These are phyloP conservation scores for Hyaloscypha bicolor DNA, from an alignment of 495 filamentous ascomycete genomes.

Conservation along the genomic window DNA sequence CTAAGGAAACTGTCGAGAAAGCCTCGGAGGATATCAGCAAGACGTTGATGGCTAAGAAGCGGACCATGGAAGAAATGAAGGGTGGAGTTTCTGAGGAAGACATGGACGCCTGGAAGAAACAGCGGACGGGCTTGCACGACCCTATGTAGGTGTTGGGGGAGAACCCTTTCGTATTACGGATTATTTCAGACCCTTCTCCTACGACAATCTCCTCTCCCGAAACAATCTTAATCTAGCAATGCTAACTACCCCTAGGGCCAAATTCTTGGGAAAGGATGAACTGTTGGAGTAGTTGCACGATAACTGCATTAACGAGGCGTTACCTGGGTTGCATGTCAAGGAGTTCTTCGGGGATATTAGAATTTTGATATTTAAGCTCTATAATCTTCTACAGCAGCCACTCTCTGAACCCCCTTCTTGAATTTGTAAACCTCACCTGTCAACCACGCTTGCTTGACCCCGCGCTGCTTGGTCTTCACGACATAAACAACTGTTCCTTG, in stretches of 20 bases:
- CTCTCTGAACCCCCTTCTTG: background rate
- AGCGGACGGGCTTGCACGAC: conserved; percentile 69
- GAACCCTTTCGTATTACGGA: too few species aligned
- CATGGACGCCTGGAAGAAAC: conserved; percentile 78
- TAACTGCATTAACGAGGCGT: background rate
- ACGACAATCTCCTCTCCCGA: too few species aligned
- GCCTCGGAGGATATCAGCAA: conserved; percentile 22
- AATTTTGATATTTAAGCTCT: background rate
- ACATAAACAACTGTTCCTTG: background rate
- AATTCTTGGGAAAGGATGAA: conserved; percentile 65
- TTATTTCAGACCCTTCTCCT: too few species aligned
- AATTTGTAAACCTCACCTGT: background rate
- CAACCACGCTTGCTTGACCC: too few species aligned
- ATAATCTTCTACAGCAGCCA: background rate
- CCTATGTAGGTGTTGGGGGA: conserved; percentile 54
- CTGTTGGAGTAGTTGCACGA: conserved; percentile 17
- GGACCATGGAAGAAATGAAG: conserved; percentile 73
- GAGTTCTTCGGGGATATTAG: background rate
- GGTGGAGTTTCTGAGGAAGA: conserved; percentile 79
- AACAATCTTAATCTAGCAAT: too few species aligned
- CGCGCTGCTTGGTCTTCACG: too few species aligned
- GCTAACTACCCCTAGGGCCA: conserved; percentile 47
- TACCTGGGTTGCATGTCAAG: background rate
- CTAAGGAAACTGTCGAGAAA: conserved; percentile 33
- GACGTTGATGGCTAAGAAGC: conserved; percentile 52